phyloP scores from a whole-genome alignment of 371 early-diverging fungal genomes.

The Mucor plumbeus region DNA sequence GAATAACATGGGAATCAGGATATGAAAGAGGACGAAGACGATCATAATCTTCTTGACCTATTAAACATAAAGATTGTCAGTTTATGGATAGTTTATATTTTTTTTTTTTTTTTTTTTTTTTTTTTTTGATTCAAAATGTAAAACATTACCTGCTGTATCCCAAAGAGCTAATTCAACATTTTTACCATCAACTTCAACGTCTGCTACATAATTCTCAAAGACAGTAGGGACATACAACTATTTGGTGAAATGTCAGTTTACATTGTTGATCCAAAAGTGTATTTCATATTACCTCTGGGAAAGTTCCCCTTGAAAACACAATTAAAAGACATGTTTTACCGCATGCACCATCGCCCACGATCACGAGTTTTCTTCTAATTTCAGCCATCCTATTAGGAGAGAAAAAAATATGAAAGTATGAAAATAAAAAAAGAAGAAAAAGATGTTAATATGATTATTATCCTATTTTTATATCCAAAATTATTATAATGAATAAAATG shows the following conservation, averaged over 20 bases:
- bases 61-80: too few relatives aligned
- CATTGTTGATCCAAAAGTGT: not conserved
- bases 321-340: constrained; percentile 98
- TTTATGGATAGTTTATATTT: too few relatives aligned
- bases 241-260: not conserved
- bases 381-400: constrained; percentile 66
- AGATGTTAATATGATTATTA: not conserved
- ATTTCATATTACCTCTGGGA: constrained; percentile 78
- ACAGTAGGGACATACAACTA: constrained; percentile 91
- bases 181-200: constrained; percentile 75
- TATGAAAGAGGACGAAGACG: constrained; percentile 91
- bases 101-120: too few relatives aligned
- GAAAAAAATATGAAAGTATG: constrained; percentile 1
- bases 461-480: not conserved
- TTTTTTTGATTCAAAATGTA: too few relatives aligned
- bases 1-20: constrained; percentile 88
- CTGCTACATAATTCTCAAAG: constrained; percentile 95
- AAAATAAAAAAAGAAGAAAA: not conserved
- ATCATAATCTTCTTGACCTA: constrained; percentile 87
- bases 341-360: constrained; percentile 98
- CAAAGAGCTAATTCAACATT: constrained; percentile 74
- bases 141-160: constrained; percentile 86
- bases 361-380: constrained; percentile 94
- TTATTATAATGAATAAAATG: not conserved
- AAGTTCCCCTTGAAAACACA: constrained; percentile 90